A percentile compares a stretch with the other conserved stretches of the same genome.
These are phyloP conservation scores for Euphorbia celastroides DNA, from an alignment of 441 rosid genomes.

Conservation along the genomic window DNA sequence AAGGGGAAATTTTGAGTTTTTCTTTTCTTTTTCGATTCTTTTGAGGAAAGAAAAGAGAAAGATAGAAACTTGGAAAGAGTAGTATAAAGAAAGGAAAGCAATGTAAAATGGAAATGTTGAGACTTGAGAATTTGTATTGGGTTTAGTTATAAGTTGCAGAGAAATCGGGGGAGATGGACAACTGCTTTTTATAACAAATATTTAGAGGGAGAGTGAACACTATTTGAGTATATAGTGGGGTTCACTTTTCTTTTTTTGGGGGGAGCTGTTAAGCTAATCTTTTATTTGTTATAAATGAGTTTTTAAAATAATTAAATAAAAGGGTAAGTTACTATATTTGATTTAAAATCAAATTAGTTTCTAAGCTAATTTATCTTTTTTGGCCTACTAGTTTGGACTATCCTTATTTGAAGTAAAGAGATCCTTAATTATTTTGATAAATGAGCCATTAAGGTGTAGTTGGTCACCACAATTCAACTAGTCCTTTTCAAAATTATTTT, in stretches of 20 bases:
- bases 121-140: background rate
- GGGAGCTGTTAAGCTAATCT: background rate
- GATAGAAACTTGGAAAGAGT: slow-evolving; percentile 7
- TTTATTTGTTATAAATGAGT: background rate
- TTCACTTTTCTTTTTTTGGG: background rate
- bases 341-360: too few species aligned
- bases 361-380: too few species aligned
- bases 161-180: background rate
- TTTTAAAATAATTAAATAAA: background rate
- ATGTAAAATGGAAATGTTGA: background rate
- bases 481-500: too few species aligned
- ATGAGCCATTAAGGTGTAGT: background rate
- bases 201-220: background rate
- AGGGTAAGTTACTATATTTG: too few species aligned
- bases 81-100: background rate
- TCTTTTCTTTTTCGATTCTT: slow-evolving; percentile 11
- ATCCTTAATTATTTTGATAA: background rate
- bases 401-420: background rate
- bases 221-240: slow-evolving; percentile 3
- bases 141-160: background rate
- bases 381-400: background rate
- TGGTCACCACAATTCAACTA: background rate
- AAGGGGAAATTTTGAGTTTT: background rate
- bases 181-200: slow-evolving; percentile 5
- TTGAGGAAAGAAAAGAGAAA: slow-evolving; percentile 19